A percentile compares a stretch with the other conserved stretches of the same genome.
These are phyloP conservation scores for Candida sanyaensis DNA, from an alignment of 1,139 yeast species.

Conservation along the genomic window DNA sequence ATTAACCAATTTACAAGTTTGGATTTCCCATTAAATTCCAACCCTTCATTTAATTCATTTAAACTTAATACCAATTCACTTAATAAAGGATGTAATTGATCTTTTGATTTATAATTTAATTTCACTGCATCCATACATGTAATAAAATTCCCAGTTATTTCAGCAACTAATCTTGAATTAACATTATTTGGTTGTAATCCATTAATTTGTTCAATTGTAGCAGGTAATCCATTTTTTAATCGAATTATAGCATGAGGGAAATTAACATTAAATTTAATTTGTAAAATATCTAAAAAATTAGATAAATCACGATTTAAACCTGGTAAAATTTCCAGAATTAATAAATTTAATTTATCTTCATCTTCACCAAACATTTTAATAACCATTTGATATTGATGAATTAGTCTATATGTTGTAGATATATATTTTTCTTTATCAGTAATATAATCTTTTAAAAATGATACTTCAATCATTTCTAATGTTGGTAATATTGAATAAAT, in stretches of 20 bases:
- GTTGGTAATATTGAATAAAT: constrained; percentile 78
- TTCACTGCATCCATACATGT: constrained; percentile 96
- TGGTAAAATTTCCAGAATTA: constrained; percentile 13
- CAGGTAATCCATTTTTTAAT: constrained; percentile 75
- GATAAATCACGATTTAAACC: constrained; percentile 16
- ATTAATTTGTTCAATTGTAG: constrained; percentile 70
- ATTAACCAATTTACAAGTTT: constrained; percentile 88
- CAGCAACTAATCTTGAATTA: constrained; percentile 67
- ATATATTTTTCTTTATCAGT: constrained; percentile 68
- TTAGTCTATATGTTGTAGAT: constrained; percentile 61
- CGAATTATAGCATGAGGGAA: constrained; percentile 69
- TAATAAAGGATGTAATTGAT: constrained; percentile 85
- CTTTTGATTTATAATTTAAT: constrained; percentile 79
- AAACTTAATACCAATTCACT: constrained; percentile 78
- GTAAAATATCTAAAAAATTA: constrained; percentile 27
- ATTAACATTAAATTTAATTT: constrained; percentile 29
- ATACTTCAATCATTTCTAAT: constrained; percentile 78
- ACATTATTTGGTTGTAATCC: constrained; percentile 19
- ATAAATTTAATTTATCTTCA: constrained; percentile 14
- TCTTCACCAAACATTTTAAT: constrained; percentile 56
- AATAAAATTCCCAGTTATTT: constrained; percentile 85
- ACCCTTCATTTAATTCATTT: constrained; percentile 45
- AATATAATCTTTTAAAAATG: constrained; percentile 73
- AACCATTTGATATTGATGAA: constrained; percentile 77
- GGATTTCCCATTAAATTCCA: constrained; percentile 66